Base-by-base conservation (phyloP, 2,329 filamentous ascomycete genomes). In the Xylariaceae sp. region DNA sequence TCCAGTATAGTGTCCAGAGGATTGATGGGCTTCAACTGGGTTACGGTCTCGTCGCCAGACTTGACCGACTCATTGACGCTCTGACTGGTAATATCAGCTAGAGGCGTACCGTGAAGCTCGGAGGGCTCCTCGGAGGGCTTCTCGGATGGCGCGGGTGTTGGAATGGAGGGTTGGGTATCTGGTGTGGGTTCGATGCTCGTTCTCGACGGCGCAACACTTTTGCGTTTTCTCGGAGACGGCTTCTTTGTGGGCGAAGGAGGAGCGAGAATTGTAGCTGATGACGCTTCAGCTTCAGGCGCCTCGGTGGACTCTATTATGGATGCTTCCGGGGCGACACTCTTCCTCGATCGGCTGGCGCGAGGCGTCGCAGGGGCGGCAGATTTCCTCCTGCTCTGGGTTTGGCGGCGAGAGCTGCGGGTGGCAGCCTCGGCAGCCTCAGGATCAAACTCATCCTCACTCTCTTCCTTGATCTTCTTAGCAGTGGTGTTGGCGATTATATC, bases 1-100 rank as follows among this genome's bases (percentile, higher is more conserved):
- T 96, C 92, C 65, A 96, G 76, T 56, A 91, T 80, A 0, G 91
- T 90, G 65, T 91, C 85, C 76, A 91, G 87, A 2, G 91, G 81
- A 64, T 88, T 90, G 68, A 94, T 84, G 34, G 90, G 89, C 73
- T 90, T 90, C 41, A 88, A 76, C 1, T 79, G 76, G 26, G 84
- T 79, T 58, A 80, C 60, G 58, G 75, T 79, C 71, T 83, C 73
- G 65, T 81, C 75, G 64, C 74, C 64, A 19, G 78, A 74, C 53
- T 78, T 76, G 31, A 77, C 79, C 56, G 80, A 79, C 62, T 87
- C 83, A 71, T 92, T 92, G 67, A 89, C 76, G 36, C 82, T 84
- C 19, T 82, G 78, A 34, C 82, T 79, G 12, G 91, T 93, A 61
- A 92, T 91, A 69, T 96, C 91, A 58, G 85, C 82, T 39, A 94